Base-by-base conservation (phyloP, 1,284 basidiomycete species). In the Ustilago curta region DNA sequence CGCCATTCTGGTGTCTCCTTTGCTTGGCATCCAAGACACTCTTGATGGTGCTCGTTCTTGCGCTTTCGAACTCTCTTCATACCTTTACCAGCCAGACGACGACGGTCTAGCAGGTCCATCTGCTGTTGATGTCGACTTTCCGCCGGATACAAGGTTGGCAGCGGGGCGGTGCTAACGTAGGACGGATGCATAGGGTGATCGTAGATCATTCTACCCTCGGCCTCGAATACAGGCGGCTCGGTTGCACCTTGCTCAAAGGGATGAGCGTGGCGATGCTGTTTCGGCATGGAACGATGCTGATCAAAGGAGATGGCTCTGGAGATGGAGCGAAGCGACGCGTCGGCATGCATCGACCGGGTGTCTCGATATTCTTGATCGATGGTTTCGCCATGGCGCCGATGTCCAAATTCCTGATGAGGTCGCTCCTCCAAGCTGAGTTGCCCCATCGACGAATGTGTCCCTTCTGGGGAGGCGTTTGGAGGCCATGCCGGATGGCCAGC, bases 1-100 rank as follows among this genome's bases (percentile, higher is more conserved):
- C 82, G 64, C 81, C 82, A 83, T 56, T 83, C 82, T n/a, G 82
- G 82, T 19, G 82, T 76, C 45, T 76, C 73, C 45, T 76, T 76
- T 8, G 73, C 73, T 27, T 76, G 73, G 25, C 73, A 76, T 7
- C 73, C 73, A 8, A 76, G 69, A 16, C 73, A 76, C 37, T 76
- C 73, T 37, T 76, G 73, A 40, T 71, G 73, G 29, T 76, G 73
- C 21, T 76, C 73, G 40, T 76, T 72, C 52, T 76, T 76, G 37
- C 73, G 68, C 55, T 76, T 76, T 7, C 69, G 58, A 14, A 76
- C 69, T 23, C 73, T 55, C 18, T 71, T 71, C 73, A 76, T 76
- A 9, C 65, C 69, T 58, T 76, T 76, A n/a, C 73, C 61, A 19
- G 73, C 55, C 8, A 76, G 50, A 16, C 59, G 60, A 37, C 73